Conservation (phyloP, 2,329 filamentous ascomycete genomes). For the Endoconidiophora laricicola region DNA sequence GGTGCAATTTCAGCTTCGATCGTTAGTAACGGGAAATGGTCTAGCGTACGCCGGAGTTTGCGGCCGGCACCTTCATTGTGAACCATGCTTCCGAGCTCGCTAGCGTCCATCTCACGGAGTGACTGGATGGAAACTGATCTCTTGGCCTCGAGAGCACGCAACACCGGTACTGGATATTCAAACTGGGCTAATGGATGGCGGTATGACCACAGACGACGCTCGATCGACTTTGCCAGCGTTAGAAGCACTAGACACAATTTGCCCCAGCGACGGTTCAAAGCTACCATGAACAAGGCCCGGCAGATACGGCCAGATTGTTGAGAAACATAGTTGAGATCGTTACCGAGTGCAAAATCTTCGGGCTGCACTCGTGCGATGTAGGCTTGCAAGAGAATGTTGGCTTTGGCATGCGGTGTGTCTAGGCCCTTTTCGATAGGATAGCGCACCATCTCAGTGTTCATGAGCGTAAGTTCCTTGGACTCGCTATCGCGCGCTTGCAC, state of each 20-base stretch:
- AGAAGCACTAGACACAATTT: conserved; percentile 84
- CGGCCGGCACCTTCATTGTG: conserved; percentile 80
- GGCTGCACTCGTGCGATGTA: conserved; percentile 79
- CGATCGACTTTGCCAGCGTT: conserved; percentile 89
- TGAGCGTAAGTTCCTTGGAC: conserved; percentile 62
- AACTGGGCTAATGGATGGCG: conserved; percentile 94
- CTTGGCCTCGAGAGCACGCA: conserved; percentile 75
- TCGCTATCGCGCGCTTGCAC: conserved; percentile 86
- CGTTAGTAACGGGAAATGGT: conserved; percentile 81
- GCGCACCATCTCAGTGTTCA: conserved; percentile 43
- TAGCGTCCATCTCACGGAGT: conserved; percentile 80
- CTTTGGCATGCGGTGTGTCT: conserved; percentile 69
- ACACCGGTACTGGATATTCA: conserved; percentile 66
- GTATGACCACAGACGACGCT: conserved; percentile 88
- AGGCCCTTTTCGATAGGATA: conserved; percentile 31
- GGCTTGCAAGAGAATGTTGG: conserved; percentile 84
- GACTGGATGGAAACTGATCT: conserved; percentile 60
- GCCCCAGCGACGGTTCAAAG: conserved; percentile 86
- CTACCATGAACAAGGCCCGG: conserved; percentile 91
- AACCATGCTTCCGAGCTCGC: conserved; percentile 79
- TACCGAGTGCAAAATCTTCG: conserved; percentile 85
- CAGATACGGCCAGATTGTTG: conserved; percentile 93
- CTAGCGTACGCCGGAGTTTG: conserved; percentile 63
- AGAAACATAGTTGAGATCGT: conserved; percentile 85
- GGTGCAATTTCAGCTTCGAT: conserved; percentile 92